Evolutionary conservation across 176 grass and related monocot genomes (phyloP), one percentile per base, ranked within the genome.

Genomic region (Oryza brachyantha): DNA sequence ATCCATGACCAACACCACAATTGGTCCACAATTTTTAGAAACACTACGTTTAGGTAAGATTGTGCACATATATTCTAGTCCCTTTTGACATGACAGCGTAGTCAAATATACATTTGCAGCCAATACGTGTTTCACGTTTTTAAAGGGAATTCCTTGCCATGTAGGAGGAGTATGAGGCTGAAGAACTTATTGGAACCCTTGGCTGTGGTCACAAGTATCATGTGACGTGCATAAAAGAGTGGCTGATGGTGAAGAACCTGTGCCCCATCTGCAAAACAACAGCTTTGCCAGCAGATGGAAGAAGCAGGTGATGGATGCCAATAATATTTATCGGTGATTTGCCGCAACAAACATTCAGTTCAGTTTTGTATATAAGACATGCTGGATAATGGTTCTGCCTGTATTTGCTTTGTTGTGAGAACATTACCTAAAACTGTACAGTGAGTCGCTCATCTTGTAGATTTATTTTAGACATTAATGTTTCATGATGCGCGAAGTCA

Each of bases 251-350:
- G 79, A 91, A 91, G 78, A 91, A 91, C 37, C 3, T 88, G 52
- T 91, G 89, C 89, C 89, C 85, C 42, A 91, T 91, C 55, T 91
- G 89, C 89, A 91, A 91, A 75, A 81, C 81, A 58, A 68, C 78
- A 64, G 89, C 85, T 50, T 83, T 91, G 64, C 45, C 89, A 77
- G 17, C 40, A 58, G 61, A 88, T 74, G 34, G 62, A 84, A 85
- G 68, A 43, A 68, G 62, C 29, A 73, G 77, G 31, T 84, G 77
- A 81, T 34, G 36, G 6, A 46, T 55, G 6, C 60, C 59, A 79
- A 40, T 87, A 81, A 88, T 14, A 67, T 87, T 90, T 76, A 41
- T 72, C 81, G 55, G 68, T 29, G 64, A 58, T 79, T 70, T 81
- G 70, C 62, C 0, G 16, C 32, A 16, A 64, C 67, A 61, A 59